Evolutionary conservation across 257 asterid species (phyloP).

Genomic region (Ilex asprella): DNA sequence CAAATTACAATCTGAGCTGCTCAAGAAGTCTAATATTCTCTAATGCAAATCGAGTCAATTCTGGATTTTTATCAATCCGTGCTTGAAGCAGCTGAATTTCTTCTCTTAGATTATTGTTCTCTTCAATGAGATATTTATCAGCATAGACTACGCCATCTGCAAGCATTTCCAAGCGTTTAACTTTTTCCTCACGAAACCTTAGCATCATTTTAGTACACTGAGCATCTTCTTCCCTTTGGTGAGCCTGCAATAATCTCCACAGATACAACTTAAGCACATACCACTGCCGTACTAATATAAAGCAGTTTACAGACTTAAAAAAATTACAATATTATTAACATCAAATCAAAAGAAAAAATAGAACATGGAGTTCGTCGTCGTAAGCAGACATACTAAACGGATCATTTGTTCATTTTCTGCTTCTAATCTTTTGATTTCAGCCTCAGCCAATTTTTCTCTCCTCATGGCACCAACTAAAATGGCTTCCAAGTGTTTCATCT

Average conservation of each 20-base stretch:
- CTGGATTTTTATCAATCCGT: slow-evolving; percentile 36
- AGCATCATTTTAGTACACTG: slow-evolving; percentile 43
- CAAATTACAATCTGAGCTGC: slow-evolving; percentile 42
- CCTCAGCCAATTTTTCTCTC: slow-evolving; percentile 42
- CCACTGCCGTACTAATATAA: too few relatives aligned
- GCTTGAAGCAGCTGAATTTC: slow-evolving; percentile 44
- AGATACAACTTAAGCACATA: too few relatives aligned
- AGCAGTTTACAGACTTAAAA: too few relatives aligned
- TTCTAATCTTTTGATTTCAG: slow-evolving; percentile 44
- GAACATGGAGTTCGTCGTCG: neutral
- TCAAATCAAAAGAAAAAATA: too few relatives aligned
- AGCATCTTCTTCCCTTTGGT: slow-evolving; percentile 49
- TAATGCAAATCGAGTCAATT: slow-evolving; percentile 25
- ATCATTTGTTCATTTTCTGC: slow-evolving; percentile 48
- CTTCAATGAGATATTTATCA: slow-evolving; percentile 41
- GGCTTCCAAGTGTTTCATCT: slow-evolving; percentile 38
- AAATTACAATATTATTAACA: too few relatives aligned
- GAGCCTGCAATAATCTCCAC: slow-evolving; percentile 29
- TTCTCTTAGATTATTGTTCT: slow-evolving; percentile 47
- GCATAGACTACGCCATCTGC: slow-evolving; percentile 40
- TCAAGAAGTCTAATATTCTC: slow-evolving; percentile 47
- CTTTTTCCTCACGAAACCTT: slow-evolving; percentile 50
- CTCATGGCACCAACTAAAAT: slow-evolving; percentile 43
- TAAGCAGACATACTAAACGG: slow-evolving; percentile 30
- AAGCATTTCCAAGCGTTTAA: slow-evolving; percentile 43